Percentiles rank a stretch among this genome's conserved stretches.
These are phyloP conservation scores for Saussurea involucrata DNA, from an alignment of 129 eudicot species.

Conservation along the genomic window DNA sequence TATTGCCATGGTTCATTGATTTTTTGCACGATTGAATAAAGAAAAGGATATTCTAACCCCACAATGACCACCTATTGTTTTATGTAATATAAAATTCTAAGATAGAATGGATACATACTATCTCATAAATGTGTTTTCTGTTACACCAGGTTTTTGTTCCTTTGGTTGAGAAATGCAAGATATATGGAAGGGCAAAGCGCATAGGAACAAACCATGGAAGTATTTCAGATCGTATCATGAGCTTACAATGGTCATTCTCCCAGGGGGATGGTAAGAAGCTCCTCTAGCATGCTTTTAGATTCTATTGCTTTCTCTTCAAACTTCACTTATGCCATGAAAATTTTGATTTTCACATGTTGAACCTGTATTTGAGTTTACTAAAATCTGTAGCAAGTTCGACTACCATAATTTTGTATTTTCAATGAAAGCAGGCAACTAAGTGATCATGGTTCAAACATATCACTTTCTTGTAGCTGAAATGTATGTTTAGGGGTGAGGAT, in stretches of 20 bases:
- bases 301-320: neutral
- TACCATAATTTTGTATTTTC: too few species aligned
- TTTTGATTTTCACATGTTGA: too few species aligned
- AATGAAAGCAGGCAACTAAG: too few species aligned
- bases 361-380: too few species aligned
- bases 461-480: too few species aligned
- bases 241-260: conserved; percentile 99
- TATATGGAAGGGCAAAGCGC: conserved; percentile 94
- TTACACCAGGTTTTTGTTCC: conserved; percentile 75
- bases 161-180: conserved; percentile 93
- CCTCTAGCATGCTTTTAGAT: conserved; percentile 2
- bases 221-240: conserved; percentile 98
- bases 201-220: conserved; percentile 98
- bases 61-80: neutral
- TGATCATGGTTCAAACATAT: too few species aligned
- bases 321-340: neutral
- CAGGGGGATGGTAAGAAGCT: conserved; percentile 84
- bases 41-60: neutral
- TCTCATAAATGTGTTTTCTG: conserved; percentile 3
- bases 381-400: too few species aligned
- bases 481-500: too few species aligned
- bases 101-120: neutral
- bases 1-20: too few species aligned
- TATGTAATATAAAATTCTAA: neutral
- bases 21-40: too few species aligned